Evolutionary conservation across 495 filamentous ascomycete genomes (phyloP).

Genomic region (Astrothelium subdiscretum): DNA sequence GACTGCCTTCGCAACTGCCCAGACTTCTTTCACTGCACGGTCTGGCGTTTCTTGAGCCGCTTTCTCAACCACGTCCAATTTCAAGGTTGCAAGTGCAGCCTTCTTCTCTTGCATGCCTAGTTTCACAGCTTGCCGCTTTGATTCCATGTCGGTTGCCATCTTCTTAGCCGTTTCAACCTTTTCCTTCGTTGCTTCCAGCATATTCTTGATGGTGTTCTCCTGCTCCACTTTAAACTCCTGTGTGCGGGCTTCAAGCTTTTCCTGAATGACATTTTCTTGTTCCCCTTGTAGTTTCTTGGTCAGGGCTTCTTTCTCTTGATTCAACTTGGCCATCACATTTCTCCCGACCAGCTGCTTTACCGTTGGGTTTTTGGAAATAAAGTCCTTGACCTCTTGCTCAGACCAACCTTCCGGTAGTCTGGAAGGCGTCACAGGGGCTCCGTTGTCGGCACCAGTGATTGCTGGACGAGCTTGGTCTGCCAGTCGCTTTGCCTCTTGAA

Average conservation of each 20-base stretch:
- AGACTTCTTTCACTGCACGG: constrained; percentile 70
- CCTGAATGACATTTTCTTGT: background rate
- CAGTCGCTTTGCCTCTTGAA: constrained; percentile 5
- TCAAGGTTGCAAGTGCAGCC: constrained; percentile 49
- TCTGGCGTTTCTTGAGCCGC: constrained; percentile 76
- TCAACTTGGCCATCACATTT: constrained; percentile 53
- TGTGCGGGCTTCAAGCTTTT: background rate
- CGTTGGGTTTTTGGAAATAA: constrained; percentile 52
- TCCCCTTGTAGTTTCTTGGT: constrained; percentile 20
- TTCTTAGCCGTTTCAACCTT: constrained; percentile 23
- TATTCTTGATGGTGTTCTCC: background rate
- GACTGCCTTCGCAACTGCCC: constrained; percentile 57
- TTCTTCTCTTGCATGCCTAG: constrained; percentile 74
- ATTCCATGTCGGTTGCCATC: constrained; percentile 42
- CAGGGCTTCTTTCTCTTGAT: constrained; percentile 45
- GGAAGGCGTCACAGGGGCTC: background rate
- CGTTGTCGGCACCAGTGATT: background rate
- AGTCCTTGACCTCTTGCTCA: constrained; percentile 52
- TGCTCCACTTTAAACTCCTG: background rate
- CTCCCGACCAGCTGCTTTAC: constrained; percentile 52
- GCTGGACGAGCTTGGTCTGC: constrained; percentile 1
- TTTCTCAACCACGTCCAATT: constrained; percentile 64
- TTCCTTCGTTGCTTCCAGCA: constrained; percentile 13
- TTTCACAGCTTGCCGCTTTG: constrained; percentile 55
- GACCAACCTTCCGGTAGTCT: constrained; percentile 25